phyloP scores from a whole-genome alignment of 2,329 filamentous ascomycete genomes.

The Hypocrella siamensis region DNA sequence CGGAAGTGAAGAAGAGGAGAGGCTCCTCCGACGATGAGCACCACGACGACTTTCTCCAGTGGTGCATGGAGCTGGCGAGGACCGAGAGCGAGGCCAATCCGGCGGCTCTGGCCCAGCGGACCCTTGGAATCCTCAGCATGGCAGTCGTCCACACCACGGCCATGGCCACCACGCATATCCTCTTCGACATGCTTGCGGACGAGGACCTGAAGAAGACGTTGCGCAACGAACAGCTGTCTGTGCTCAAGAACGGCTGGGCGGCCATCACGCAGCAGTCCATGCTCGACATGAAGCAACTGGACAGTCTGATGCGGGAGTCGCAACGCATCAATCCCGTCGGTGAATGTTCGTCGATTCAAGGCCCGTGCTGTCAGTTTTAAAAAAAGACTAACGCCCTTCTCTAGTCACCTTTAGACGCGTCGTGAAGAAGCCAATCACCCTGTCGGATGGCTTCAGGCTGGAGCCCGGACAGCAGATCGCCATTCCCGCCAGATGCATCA shows the following conservation, averaged over 20 bases:
- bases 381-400: no score
- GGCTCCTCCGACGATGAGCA: slow-evolving; percentile 1
- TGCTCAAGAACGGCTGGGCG: slow-evolving; percentile 3
- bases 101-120: slow-evolving; percentile 4
- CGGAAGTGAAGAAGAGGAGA: slow-evolving; percentile 4
- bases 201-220: slow-evolving; percentile 2
- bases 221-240: slow-evolving; percentile 2
- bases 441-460: slow-evolving; percentile 6
- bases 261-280: slow-evolving; percentile 6
- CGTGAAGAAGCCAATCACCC: slow-evolving; percentile 4
- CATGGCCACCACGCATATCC: slow-evolving; percentile 7
- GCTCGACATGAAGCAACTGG: slow-evolving; percentile 8
- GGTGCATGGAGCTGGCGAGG: slow-evolving; percentile 6
- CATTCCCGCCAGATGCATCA: slow-evolving; percentile 4
- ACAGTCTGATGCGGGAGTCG: slow-evolving; percentile 8
- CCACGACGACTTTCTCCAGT: slow-evolving; percentile 6
- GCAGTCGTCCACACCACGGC: slow-evolving; percentile 8
- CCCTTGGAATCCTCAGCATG: slow-evolving; percentile 7
- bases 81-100: slow-evolving; percentile 5
- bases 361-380: no score
- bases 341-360: slow-evolving; percentile 2
- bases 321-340: slow-evolving; percentile 8
- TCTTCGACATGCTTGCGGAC: slow-evolving; percentile 5
- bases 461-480: slow-evolving; percentile 5
- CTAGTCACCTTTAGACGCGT: slow-evolving; percentile 7